Percentiles rank a stretch among this genome's conserved stretches.
These are phyloP conservation scores for Galeopsis tetrahit DNA, from an alignment of 257 asterid species.

Conservation along the genomic window DNA sequence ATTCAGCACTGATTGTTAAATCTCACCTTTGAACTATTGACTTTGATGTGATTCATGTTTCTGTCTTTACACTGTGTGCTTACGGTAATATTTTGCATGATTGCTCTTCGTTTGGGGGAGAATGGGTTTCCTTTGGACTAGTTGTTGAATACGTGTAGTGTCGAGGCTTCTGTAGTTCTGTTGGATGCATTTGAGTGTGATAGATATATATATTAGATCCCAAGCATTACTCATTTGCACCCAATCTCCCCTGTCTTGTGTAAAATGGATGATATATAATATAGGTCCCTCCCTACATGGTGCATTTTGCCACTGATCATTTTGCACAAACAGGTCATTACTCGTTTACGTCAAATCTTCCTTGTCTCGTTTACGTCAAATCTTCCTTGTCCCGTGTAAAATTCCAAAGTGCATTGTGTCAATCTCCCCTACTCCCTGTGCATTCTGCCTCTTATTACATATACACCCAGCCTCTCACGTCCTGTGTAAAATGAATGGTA, in stretches of 20 bases:
- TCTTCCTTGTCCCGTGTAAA: no score
- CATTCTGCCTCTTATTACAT: no score
- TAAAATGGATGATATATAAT: background rate
- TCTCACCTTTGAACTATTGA: constrained; percentile 23
- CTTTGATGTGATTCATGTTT: constrained; percentile 17
- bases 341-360: no score
- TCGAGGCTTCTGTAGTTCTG: background rate
- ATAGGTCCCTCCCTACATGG: no score
- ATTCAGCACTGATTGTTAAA: constrained; percentile 26
- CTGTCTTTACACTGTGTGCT: background rate
- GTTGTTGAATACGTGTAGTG: background rate
- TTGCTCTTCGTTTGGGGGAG: constrained; percentile 5
- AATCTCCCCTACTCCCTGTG: no score
- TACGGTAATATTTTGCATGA: constrained; percentile 4
- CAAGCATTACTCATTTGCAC: background rate
- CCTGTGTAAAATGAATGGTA: background rate
- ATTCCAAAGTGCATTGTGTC: no score
- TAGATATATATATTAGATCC: no score
- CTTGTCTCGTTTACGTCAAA: no score
- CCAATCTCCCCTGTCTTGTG: background rate
- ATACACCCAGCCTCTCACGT: background rate
- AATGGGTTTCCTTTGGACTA: background rate
- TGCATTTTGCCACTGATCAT: background rate
- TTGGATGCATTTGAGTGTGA: no score
- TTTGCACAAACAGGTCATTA: background rate